Base-by-base conservation (phyloP, 306 rosid genomes). In the Datisca glomerata region DNA sequence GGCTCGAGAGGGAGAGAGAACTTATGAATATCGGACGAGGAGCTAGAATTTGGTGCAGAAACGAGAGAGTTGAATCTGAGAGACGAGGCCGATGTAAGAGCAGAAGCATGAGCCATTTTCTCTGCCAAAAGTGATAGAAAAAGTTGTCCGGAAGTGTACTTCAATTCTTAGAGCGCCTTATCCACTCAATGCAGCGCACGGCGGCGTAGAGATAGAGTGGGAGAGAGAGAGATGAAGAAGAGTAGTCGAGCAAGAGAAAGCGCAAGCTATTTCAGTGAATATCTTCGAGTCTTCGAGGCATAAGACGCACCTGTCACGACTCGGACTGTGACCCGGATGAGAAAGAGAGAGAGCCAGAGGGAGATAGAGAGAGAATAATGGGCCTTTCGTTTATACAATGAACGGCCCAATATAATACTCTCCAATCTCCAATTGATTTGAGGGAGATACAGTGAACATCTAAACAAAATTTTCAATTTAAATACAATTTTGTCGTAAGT, bases 71-170 rank as follows among this genome's bases (percentile, higher is more conserved):
- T 74, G 59, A 74, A 67, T 61, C 79, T 63, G 45, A 79, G 86
- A 50, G 87, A 69, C 9, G 94, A 78, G 59, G 91, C 55, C 14
- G 85, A 79, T 2, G 94, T 53, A 39, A 72, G 74, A 36, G 75
- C 68, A 50, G 69, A 65, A 2, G 87, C 12, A 43, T 77, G 91
- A 34, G 95, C 85, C 97, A 89, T 89, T 65, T 45, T 42, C 23
- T 37, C 31, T 25, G 6, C 31, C 31, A 25, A 25, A 25, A 4
- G 31, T 4, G 31, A 4, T 25, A 25, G 31, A 8, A 4, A 4
- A 25, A 4, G 29, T 8, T 19, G 16, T 43, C 23, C 48, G 27
- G 47, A 52, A 34, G 22, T 29, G 13, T 1, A 47, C 45, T n/a
- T 36, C 10, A 15, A 17, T 28, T 3, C 44, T 20, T 8, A 5